Evolutionary conservation across 2,329 filamentous ascomycete species (phyloP).

Genomic region (Microdochium trichocladiopsis): DNA sequence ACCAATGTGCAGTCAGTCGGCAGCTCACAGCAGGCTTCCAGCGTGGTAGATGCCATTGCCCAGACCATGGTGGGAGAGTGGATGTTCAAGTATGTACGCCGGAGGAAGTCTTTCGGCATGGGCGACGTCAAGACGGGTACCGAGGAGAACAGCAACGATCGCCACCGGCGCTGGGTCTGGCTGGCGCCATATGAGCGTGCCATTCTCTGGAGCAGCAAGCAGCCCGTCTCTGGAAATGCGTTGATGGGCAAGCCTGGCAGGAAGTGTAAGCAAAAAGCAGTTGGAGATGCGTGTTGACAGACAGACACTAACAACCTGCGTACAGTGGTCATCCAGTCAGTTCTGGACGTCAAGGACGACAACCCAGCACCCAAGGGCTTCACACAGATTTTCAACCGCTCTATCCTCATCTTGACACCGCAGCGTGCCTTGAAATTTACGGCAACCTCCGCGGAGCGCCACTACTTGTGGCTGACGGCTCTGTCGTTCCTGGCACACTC

Average conservation of each 20-base stretch:
- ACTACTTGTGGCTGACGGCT: conserved; percentile 92
- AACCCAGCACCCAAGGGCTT: conserved; percentile 73
- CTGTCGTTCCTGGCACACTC: conserved; percentile 93
- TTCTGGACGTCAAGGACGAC: conserved; percentile 93
- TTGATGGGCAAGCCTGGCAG: conserved; percentile 90
- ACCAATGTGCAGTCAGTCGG: conserved; percentile 44
- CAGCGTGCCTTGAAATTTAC: conserved; percentile 95
- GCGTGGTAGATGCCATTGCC: conserved; percentile 91
- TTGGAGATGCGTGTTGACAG: background rate
- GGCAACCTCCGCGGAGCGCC: conserved; percentile 71
- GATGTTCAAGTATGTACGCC: conserved; percentile 88
- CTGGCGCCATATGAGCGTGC: conserved; percentile 92
- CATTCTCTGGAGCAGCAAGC: conserved; percentile 97
- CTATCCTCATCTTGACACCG: conserved; percentile 90
- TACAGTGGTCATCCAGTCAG: conserved; percentile 86
- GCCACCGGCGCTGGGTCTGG: conserved; percentile 98
- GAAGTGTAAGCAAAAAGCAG: conserved; percentile 63
- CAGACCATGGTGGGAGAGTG: conserved; percentile 98
- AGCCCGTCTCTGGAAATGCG: conserved; percentile 80
- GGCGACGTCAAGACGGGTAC: conserved; percentile 57
- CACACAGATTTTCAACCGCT: conserved; percentile 71
- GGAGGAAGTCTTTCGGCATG: conserved; percentile 86
- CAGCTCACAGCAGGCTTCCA: conserved; percentile 59
- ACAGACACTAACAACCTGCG: conserved; percentile 22
- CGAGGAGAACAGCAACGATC: conserved; percentile 66